These are phyloP conservation scores for Salpingoeca rosetta DNA, from an alignment of 78 protist genomes.

Conservation along the genomic window DNA sequence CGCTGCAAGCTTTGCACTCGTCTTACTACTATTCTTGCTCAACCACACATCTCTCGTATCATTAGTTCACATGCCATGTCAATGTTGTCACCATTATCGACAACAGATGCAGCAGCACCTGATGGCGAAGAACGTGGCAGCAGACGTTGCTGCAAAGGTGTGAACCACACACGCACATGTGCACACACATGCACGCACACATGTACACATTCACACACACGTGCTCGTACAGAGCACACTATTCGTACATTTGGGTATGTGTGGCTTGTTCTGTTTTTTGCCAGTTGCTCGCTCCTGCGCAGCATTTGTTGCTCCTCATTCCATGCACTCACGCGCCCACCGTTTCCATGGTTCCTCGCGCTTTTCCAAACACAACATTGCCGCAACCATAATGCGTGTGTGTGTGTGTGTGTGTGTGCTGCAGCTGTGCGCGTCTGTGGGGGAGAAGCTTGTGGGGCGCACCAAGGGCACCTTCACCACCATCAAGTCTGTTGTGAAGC, in stretches of 20 bases:
- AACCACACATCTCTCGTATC: no score
- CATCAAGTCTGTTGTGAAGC: slow-evolving; percentile 21
- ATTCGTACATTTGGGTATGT: neutral
- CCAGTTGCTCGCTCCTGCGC: neutral
- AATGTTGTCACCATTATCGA: no score
- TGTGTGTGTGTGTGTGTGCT: no score
- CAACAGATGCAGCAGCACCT: neutral
- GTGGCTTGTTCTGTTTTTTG: neutral
- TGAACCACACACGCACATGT: neutral
- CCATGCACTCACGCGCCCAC: no score
- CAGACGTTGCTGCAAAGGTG: neutral
- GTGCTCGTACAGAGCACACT: neutral
- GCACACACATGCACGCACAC: neutral
- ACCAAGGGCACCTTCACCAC: neutral
- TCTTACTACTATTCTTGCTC: no score
- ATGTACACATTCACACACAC: neutral
- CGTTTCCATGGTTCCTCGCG: no score
- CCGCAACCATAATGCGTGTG: no score
- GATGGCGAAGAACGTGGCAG: neutral
- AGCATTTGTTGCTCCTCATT: no score
- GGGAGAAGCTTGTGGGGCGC: neutral
- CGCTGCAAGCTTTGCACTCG: no score
- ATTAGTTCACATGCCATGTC: no score
- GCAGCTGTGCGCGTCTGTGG: slow-evolving; percentile 4
- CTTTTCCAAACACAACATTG: no score